These are phyloP conservation scores for Phaeosphaeria sp. DNA, from an alignment of 2,329 filamentous ascomycete genomes.

Conservation along the genomic window DNA sequence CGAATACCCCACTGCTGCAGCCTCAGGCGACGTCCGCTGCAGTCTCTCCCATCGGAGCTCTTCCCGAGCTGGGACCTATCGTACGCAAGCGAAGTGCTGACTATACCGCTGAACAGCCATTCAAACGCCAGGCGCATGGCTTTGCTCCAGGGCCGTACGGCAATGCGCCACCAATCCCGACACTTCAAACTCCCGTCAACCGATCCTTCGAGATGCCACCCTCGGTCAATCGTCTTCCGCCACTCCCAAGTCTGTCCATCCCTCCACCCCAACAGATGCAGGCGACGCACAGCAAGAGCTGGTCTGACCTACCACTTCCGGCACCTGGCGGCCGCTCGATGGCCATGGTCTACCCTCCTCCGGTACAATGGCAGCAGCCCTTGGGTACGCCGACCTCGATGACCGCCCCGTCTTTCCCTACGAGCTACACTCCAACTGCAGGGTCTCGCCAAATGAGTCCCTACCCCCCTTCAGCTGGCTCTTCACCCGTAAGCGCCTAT, in stretches of 20 bases:
- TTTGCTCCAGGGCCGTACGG: slow-evolving; percentile 45
- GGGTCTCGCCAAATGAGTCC: slow-evolving; percentile 61
- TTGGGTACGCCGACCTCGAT: slow-evolving; percentile 46
- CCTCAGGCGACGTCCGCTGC: slow-evolving; percentile 51
- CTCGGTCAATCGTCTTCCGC: slow-evolving; percentile 62
- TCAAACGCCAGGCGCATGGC: slow-evolving; percentile 58
- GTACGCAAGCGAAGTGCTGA: slow-evolving; percentile 66
- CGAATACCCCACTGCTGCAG: slow-evolving; percentile 48
- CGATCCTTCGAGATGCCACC: slow-evolving; percentile 45
- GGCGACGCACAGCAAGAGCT: slow-evolving; percentile 47
- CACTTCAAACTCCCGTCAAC: slow-evolving; percentile 42
- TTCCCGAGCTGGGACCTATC: slow-evolving; percentile 51
- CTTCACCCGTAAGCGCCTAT: slow-evolving; percentile 75
- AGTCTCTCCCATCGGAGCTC: slow-evolving; percentile 52
- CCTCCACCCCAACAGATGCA: slow-evolving; percentile 55
- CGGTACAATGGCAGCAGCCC: slow-evolving; percentile 59
- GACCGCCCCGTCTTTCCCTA: slow-evolving; percentile 33
- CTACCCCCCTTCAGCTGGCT: slow-evolving; percentile 60
- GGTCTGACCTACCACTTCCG: slow-evolving; percentile 53
- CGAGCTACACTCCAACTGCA: slow-evolving; percentile 35
- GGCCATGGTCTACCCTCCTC: slow-evolving; percentile 74
- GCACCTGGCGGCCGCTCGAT: slow-evolving; percentile 71
- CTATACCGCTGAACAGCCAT: slow-evolving; percentile 60
- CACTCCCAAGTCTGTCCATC: slow-evolving; percentile 74
- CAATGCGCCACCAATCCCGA: slow-evolving; percentile 43